Evolutionary conservation across 2,329 filamentous ascomycete species (phyloP).

Genomic region (Blastomyces silverae): DNA sequence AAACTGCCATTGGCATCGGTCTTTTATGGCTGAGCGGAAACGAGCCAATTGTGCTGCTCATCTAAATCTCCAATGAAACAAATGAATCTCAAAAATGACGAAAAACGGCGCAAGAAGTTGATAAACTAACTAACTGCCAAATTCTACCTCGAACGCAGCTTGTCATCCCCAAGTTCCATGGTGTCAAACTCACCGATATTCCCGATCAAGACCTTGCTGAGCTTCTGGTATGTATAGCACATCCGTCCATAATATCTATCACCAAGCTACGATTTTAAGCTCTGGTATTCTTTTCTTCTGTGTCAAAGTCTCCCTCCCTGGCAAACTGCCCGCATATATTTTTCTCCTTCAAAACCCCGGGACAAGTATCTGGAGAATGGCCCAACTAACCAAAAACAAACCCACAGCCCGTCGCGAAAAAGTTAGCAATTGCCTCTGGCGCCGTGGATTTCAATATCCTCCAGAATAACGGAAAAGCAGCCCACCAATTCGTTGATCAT

Average conservation of each 20-base stretch:
- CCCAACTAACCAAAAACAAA: constrained; percentile 18
- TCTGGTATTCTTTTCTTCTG: neutral
- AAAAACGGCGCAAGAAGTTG: neutral
- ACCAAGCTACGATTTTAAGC: neutral
- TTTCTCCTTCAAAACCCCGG: neutral
- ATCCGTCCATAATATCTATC: neutral
- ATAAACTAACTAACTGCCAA: constrained; percentile 17
- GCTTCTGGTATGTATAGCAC: constrained; percentile 57
- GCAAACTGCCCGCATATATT: neutral
- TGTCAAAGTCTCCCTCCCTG: no score
- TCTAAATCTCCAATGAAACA: neutral
- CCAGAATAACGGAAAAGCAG: constrained; percentile 89
- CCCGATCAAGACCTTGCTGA: constrained; percentile 81
- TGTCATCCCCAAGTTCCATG: constrained; percentile 92
- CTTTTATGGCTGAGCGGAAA: neutral
- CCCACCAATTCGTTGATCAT: constrained; percentile 89
- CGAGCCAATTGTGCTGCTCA: neutral
- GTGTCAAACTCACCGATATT: constrained; percentile 83
- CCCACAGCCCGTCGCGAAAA: constrained; percentile 69
- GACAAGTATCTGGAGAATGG: neutral
- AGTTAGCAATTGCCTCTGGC: constrained; percentile 69
- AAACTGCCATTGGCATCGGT: neutral
- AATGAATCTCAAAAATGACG: neutral
- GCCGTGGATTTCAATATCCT: constrained; percentile 83
- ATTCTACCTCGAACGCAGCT: constrained; percentile 52